Evolutionary conservation across 2,329 filamentous ascomycete genomes (phyloP).

Genomic region (Didymella sp.): DNA sequence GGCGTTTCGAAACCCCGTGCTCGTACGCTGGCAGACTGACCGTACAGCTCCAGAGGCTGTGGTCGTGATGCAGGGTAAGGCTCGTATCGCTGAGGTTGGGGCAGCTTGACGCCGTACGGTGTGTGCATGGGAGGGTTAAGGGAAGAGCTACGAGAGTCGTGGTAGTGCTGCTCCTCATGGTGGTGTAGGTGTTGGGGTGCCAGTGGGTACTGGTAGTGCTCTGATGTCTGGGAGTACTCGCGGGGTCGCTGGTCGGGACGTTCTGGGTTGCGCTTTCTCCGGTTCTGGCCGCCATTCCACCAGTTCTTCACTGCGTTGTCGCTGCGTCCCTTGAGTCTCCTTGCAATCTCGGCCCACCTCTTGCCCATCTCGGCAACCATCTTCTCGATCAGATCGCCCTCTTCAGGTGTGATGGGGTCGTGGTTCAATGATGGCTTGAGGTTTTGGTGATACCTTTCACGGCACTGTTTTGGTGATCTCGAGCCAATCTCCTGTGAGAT

Average conservation of each 20-base stretch:
- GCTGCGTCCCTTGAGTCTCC: constrained; percentile 80
- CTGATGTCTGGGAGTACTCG: constrained; percentile 43
- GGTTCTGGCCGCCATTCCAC: constrained; percentile 95
- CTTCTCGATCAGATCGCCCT: constrained; percentile 74
- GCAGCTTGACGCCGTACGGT: constrained; percentile 41
- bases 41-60: constrained; percentile 42
- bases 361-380: constrained; percentile 81
- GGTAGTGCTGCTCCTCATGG: constrained; percentile 41
- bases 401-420: constrained; percentile 80
- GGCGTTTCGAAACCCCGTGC: constrained; percentile 59
- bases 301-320: constrained; percentile 98
- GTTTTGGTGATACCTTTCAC: constrained; percentile 93
- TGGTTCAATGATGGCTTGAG: constrained; percentile 81
- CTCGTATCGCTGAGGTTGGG: constrained; percentile 44
- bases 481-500: constrained; percentile 78
- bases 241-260: constrained; percentile 37
- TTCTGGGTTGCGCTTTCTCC: constrained; percentile 61
- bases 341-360: constrained; percentile 91
- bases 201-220: constrained; percentile 41
- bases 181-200: constrained; percentile 31
- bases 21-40: constrained; percentile 32
- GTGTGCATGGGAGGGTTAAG: constrained; percentile 37
- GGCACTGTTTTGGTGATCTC: constrained; percentile 90
- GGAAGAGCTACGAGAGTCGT: constrained; percentile 40
- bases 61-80: constrained; percentile 43